Evolutionary conservation across 192 early-diverging fungal species (phyloP).

Genomic region (Lobosporangium transversale): DNA sequence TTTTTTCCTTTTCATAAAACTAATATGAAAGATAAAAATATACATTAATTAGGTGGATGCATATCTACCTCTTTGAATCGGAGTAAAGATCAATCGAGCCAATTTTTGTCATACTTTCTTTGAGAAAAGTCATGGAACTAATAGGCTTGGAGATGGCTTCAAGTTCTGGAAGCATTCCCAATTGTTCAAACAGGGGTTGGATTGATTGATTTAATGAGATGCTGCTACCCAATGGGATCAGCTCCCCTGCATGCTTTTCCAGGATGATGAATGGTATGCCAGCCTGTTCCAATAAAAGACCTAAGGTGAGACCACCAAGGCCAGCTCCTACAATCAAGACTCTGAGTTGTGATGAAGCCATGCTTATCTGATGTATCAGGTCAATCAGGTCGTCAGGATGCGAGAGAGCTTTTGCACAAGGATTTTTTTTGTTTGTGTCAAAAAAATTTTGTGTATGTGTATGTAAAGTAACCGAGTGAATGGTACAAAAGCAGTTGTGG

Average conservation of each 20-base stretch:
- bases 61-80: constrained; percentile 30
- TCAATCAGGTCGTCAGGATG: too few relatives aligned
- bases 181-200: constrained; percentile 38
- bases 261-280: constrained; percentile 30
- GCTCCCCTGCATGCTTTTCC: constrained; percentile 31
- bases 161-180: constrained; percentile 30
- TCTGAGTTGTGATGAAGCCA: constrained; percentile 25
- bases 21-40: neutral
- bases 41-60: too few relatives aligned
- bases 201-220: constrained; percentile 35
- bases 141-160: constrained; percentile 42
- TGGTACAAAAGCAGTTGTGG: constrained; percentile 1
- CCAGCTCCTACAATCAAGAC: constrained; percentile 42
- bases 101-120: constrained; percentile 43
- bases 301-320: constrained; percentile 30
- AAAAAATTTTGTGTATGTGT: constrained; percentile 1
- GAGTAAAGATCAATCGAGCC: constrained; percentile 36
- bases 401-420: too few relatives aligned
- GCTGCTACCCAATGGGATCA: constrained; percentile 38
- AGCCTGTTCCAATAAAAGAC: constrained; percentile 32
- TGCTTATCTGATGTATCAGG: too few relatives aligned
- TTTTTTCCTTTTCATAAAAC: neutral
- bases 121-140: constrained; percentile 37
- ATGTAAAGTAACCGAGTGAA: neutral
- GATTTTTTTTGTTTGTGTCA: too few relatives aligned